Conservation (phyloP, 306 rosid species). For the Gleditsia sinensis region DNA sequence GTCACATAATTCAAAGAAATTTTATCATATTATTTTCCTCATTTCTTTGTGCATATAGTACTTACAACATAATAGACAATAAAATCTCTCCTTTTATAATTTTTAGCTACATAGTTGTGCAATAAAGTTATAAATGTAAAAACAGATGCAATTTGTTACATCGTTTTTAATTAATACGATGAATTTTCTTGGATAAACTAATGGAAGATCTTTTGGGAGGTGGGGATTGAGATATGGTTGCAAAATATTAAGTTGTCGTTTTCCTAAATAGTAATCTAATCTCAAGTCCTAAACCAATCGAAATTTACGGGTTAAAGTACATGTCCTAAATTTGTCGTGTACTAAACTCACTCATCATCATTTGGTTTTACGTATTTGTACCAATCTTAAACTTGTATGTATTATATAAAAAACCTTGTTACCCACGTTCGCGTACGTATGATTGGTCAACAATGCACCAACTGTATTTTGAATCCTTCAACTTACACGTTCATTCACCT, state of each 20-base stretch:
- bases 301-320: conserved; percentile 21
- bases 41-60: too few species aligned
- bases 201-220: not conserved
- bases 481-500: not conserved
- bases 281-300: not conserved
- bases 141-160: too few species aligned
- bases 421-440: conserved; percentile 24
- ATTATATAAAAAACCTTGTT: not conserved
- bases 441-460: not conserved
- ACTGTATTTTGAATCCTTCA: not conserved
- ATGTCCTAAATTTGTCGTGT: conserved; percentile 28
- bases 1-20: too few species aligned
- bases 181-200: too few species aligned
- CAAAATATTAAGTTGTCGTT: not conserved
- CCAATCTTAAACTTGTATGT: not conserved
- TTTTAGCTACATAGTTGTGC: too few species aligned
- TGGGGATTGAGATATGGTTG: conserved; percentile 20
- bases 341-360: not conserved
- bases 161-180: not conserved
- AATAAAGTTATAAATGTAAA: too few species aligned
- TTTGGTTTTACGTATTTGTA: not conserved
- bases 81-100: too few species aligned
- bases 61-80: too few species aligned
- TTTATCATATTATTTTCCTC: too few species aligned
- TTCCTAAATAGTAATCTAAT: conserved; percentile 7